A percentile compares a stretch with the other conserved stretches of the same genome.
These are phyloP conservation scores for Cornus suecica DNA, from an alignment of 148 eudicot genomes.

Conservation along the genomic window DNA sequence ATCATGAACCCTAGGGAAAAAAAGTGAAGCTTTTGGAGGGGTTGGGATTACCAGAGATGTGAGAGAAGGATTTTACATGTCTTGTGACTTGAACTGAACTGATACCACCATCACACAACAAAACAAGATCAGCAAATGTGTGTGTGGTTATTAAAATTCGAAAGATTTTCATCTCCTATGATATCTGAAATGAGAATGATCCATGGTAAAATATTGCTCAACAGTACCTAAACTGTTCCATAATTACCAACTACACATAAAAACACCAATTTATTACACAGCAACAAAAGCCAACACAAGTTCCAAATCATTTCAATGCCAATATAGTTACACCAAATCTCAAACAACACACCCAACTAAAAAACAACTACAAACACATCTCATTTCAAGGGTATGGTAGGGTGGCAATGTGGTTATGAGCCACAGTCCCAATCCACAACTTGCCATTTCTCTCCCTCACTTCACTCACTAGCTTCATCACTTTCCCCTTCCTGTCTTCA, in stretches of 20 bases:
- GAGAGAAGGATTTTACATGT: too few species aligned
- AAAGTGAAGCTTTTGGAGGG: too few species aligned
- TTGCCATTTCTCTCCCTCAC: conserved; percentile 77
- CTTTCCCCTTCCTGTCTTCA: conserved; percentile 74
- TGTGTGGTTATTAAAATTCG: too few species aligned
- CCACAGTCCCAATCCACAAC: conserved; percentile 97
- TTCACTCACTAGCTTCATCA: conserved; percentile 88
- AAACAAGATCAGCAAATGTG: too few species aligned
- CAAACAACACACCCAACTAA: not conserved
- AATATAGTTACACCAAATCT: not conserved
- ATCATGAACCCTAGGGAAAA: too few species aligned
- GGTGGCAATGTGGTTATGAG: conserved; percentile 94
- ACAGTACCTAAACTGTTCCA: not conserved
- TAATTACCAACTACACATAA: too few species aligned
- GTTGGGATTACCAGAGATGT: too few species aligned
- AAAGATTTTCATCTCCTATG: too few species aligned
- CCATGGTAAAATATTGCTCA: too few species aligned
- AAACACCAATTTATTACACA: not conserved
- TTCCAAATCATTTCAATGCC: not conserved
- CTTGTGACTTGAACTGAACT: too few species aligned
- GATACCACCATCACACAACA: too few species aligned
- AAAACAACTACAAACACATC: not conserved
- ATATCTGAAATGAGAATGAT: too few species aligned
- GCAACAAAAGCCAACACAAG: not conserved
- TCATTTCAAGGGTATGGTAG: conserved; percentile 57